Base-by-base conservation (phyloP, 2,329 filamentous ascomycete species). In the Lachnellula cervina region DNA sequence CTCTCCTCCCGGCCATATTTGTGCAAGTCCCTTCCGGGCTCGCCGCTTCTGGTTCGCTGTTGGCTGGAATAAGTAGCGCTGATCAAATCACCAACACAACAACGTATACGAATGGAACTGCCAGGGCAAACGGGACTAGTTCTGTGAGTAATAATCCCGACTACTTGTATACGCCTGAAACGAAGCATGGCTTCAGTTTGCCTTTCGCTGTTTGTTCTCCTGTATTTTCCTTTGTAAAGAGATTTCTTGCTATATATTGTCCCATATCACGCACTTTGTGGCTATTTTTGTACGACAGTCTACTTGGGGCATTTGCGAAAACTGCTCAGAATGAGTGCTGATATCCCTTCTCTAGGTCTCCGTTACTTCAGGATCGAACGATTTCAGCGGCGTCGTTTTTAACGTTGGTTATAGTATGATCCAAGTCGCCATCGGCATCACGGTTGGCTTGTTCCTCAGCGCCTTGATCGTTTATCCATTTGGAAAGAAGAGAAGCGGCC, bases 1-100 rank as follows among this genome's bases (percentile, higher is more conserved):
- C 89, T 1, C 89, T 96, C 78, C 74, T 96, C 9, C 91, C 91
- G 0, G 91, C 88, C 5, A 95, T 96, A 60, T 95, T 95, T 60
- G 80, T 86, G 2, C 82, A 84, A 60, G 83, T 86, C 25, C 83
- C 83, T 0, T 82, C 79, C 19, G 81, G 82, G 28, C 72, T 86
- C n/a, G 83, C 83, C 3, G 81, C 80, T 0, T 76, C 77, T 28
- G 82, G 82, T 1, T 83, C 80, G 14, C 71, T 86, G 17, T 69
- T 86, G 5, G 78, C 80, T 7, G 82, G 83, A 16, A 72, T 87
- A 53, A 76, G 74, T 4, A 78, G 76, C 5, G 83, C 83, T 0
- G 75, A 86, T 58, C 73, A 78, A 51, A 76, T 84, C 45, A 81
- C 76, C 5, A 69, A 69, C 51, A 54, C 57, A 8, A 67, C 64